These are phyloP conservation scores for Alternaria triticina DNA, from an alignment of 2,329 filamentous ascomycete species.

Conservation along the genomic window DNA sequence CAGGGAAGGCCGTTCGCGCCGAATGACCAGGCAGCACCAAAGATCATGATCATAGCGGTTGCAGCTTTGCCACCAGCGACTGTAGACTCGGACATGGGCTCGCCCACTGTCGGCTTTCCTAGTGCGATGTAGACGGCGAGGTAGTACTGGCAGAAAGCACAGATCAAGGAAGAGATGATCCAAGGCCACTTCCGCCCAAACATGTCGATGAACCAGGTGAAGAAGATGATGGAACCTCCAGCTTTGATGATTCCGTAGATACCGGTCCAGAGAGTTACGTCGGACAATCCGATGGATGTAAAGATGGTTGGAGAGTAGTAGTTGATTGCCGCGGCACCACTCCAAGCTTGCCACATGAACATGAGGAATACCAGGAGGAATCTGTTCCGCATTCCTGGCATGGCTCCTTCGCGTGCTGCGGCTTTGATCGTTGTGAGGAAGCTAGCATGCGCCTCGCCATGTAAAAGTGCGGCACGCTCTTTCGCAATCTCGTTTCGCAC, in stretches of 20 bases:
- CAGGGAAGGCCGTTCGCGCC: constrained; percentile 52
- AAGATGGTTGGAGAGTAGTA: constrained; percentile 49
- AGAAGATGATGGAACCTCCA: constrained; percentile 45
- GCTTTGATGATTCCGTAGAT: constrained; percentile 49
- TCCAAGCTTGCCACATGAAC: constrained; percentile 46
- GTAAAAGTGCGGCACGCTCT: constrained; percentile 37
- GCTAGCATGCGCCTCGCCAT: constrained; percentile 30
- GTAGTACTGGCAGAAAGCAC: constrained; percentile 48
- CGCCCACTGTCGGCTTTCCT: constrained; percentile 38
- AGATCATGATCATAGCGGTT: constrained; percentile 51
- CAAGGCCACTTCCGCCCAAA: constrained; percentile 48
- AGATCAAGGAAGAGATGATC: constrained; percentile 46
- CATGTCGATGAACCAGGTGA: constrained; percentile 47
- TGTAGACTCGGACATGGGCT: constrained; percentile 38
- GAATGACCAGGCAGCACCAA: constrained; percentile 48
- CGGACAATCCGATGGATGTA: constrained; percentile 43
- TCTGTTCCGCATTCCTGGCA: constrained; percentile 51
- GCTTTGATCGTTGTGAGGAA: constrained; percentile 39
- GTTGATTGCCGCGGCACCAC: constrained; percentile 39
- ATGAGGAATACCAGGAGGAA: constrained; percentile 50
- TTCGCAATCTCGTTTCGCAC: constrained; percentile 41
- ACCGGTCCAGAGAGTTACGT: constrained; percentile 47
- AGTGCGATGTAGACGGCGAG: constrained; percentile 47
- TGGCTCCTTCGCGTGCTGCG: constrained; percentile 35
- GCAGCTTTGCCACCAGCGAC: constrained; percentile 49